Evolutionary conservation across 2,329 filamentous ascomycete genomes (phyloP).

Genomic region (Colletotrichum kahawae): DNA sequence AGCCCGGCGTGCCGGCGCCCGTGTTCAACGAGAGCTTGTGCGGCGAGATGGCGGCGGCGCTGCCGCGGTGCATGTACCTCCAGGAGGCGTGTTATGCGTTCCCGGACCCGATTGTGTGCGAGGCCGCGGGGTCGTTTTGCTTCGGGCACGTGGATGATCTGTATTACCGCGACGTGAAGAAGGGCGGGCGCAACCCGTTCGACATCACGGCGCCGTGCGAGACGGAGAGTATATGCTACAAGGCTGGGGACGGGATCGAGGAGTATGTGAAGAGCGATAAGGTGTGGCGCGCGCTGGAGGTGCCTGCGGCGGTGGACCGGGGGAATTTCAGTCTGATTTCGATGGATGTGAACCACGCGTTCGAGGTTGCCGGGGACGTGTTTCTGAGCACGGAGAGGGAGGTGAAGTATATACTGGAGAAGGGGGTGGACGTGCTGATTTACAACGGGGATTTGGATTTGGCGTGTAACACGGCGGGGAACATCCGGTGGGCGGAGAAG

Average conservation of each 20-base stretch:
- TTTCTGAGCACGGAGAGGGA: slow-evolving; percentile 13
- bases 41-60: slow-evolving; percentile 36
- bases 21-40: slow-evolving; percentile 24
- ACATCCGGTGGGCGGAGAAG: slow-evolving; percentile 39
- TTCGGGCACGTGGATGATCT: slow-evolving; percentile 39
- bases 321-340: slow-evolving; percentile 11
- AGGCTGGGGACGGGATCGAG: slow-evolving; percentile 26
- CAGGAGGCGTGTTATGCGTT: slow-evolving; percentile 40
- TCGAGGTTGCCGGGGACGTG: slow-evolving; percentile 15
- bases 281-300: slow-evolving; percentile 24
- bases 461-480: slow-evolving; percentile 27
- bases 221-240: slow-evolving; percentile 43
- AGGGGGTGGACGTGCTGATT: slow-evolving; percentile 24
- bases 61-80: slow-evolving; percentile 50
- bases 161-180: slow-evolving; percentile 44
- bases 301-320: slow-evolving; percentile 13
- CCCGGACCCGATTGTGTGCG: slow-evolving; percentile 44
- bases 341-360: slow-evolving; percentile 14
- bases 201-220: slow-evolving; percentile 45
- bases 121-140: slow-evolving; percentile 39
- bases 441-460: slow-evolving; percentile 30
- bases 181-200: slow-evolving; percentile 45
- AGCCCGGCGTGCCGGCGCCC: slow-evolving; percentile 22
- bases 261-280: slow-evolving; percentile 27
- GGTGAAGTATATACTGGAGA: slow-evolving; percentile 2